Evolutionary conservation across 1,284 basidiomycete species (phyloP), one percentile per base, ranked within the genome.

Genomic region (Lentinus polychrous): DNA sequence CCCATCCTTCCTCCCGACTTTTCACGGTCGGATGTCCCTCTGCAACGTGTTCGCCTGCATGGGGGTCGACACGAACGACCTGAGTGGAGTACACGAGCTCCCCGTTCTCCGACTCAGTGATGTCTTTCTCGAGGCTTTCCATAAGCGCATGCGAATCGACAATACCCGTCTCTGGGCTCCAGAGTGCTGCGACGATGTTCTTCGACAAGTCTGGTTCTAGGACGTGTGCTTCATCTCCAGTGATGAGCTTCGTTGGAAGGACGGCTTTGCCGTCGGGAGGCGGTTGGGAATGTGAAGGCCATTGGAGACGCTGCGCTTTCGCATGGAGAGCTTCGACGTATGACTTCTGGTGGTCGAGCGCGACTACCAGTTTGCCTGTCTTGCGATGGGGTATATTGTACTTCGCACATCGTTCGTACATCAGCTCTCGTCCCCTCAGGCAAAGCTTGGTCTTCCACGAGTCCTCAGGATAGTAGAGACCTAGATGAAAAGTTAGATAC

Each of bases 381-480:
- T 87, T 87, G 43, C 76, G 74, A 63, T 81, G 73, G 0, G 85
- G 83, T 34, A 98, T 80, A 24, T 72, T 70, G 51, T 85, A 66
- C n/a, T 67, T 57, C 41, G 74, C 57, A 66, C 93, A 96, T 38
- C 83, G 79, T 24, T 83, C 71, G 63, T 98, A 98, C 53, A 98
- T 75, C 53, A 97, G 68, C 45, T 89, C 75, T 22, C 94, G 76
- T 1, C 95, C 96, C 35, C 90, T 82, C 31, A 97, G 73, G 63
- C 94, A 99, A 14, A 97, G 72, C 10, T 71, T 74, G 2, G 91
- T 94, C 67, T 98, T 98, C 55, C 94, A 72, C 3, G 93, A 95
- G 31, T 83, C 69, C 0, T 78, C 64, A 0, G 94, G 94, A 62
- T 98, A 98, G 57, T 89, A 88, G 1, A 90, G 68, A 10, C 85